Conservation (phyloP, 2,329 filamentous ascomycete genomes). For the Catunica adiposa region DNA sequence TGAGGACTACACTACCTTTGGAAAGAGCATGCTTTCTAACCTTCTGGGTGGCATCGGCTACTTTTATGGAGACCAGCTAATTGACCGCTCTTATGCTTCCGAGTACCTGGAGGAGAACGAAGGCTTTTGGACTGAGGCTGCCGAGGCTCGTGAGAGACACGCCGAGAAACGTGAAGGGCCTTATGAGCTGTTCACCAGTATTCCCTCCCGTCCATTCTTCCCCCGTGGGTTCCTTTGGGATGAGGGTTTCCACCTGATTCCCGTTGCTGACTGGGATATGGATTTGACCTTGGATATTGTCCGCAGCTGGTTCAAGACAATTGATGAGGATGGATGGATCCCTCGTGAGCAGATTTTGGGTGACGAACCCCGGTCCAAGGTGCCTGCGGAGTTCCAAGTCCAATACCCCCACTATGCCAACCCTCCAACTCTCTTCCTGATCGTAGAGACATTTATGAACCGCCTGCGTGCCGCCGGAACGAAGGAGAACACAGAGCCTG, state of each 20-base stretch:
- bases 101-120: conserved; percentile 94
- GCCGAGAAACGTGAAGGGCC: conserved; percentile 60
- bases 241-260: conserved; percentile 87
- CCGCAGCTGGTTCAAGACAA: conserved; percentile 87
- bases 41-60: conserved; percentile 87
- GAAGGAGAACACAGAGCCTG: conserved; percentile 7
- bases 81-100: conserved; percentile 78
- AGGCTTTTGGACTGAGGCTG: conserved; percentile 87
- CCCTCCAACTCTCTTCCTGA: conserved; percentile 83
- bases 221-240: conserved; percentile 96
- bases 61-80: conserved; percentile 75
- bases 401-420: conserved; percentile 98
- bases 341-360: conserved; percentile 90
- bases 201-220: conserved; percentile 91
- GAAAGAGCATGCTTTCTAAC: conserved; percentile 84
- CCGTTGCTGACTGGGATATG: conserved; percentile 85
- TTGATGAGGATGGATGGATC: conserved; percentile 97
- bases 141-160: conserved; percentile 54
- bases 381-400: conserved; percentile 79
- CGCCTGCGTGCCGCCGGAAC: conserved; percentile 38
- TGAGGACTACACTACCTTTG: conserved; percentile 60
- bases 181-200: conserved; percentile 74
- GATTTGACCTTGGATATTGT: conserved; percentile 77
- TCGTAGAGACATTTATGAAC: conserved; percentile 69
- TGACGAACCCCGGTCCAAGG: conserved; percentile 80